These are phyloP conservation scores for Trichoderma sp. DNA, from an alignment of 2,329 filamentous ascomycete species.

Conservation along the genomic window DNA sequence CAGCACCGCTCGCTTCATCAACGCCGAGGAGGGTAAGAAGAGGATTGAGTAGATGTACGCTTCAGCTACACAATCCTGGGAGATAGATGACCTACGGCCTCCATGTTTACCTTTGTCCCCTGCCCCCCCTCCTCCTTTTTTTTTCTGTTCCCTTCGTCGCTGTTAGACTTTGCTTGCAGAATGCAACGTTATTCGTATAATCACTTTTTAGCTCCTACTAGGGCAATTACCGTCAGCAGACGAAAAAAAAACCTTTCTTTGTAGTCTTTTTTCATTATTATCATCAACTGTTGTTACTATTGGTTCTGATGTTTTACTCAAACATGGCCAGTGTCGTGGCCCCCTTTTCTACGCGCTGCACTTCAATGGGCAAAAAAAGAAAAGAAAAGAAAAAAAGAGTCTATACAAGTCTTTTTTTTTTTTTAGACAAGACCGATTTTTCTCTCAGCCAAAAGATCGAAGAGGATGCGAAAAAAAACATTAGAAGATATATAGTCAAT, in stretches of 20 bases:
- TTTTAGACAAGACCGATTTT: not conserved
- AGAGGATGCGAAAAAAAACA: not conserved
- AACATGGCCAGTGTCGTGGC: not conserved
- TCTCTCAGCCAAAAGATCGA: not conserved
- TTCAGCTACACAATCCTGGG: not conserved
- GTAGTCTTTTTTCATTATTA: not conserved
- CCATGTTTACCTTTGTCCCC: slow-evolving; percentile 9
- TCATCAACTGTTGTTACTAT: slow-evolving; percentile 1
- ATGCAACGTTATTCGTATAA: slow-evolving; percentile 15
- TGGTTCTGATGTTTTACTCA: not conserved
- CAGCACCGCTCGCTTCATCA: slow-evolving; percentile 77
- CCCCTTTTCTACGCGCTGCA: not conserved
- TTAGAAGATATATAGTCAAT: not conserved
- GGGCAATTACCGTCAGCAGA: not conserved
- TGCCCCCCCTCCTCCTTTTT: slow-evolving; percentile 7
- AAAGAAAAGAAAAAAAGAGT: not conserved
- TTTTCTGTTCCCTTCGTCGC: slow-evolving; percentile 20
- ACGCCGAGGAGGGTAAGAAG: slow-evolving; percentile 96
- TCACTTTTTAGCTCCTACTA: not conserved
- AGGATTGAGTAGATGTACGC: slow-evolving; percentile 72
- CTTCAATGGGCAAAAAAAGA: not conserved
- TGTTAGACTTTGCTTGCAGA: slow-evolving; percentile 16
- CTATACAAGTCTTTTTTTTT: not conserved
- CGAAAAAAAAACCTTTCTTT: not conserved
- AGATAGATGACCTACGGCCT: not conserved